Evolutionary conservation across 176 grass and related monocot species (phyloP).

Genomic region (Thalia dealbata): DNA sequence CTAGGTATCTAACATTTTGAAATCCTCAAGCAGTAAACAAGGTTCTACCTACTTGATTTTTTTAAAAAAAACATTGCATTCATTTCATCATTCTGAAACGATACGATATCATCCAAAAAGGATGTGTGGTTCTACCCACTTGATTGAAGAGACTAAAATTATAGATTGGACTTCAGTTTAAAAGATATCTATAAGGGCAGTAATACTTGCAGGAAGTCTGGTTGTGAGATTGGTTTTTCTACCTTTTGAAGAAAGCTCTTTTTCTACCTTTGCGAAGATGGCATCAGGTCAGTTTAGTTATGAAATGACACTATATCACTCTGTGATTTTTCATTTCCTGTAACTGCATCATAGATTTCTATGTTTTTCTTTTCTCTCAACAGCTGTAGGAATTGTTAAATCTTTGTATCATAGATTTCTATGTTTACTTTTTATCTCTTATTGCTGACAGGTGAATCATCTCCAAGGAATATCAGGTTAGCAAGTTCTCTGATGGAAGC

Average conservation of each 20-base stretch:
- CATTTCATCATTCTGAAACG: no score
- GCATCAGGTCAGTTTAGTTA: constrained; percentile 47
- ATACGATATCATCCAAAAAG: no score
- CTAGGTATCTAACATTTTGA: constrained; percentile 33
- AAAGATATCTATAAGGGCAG: constrained; percentile 9
- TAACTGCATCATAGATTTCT: no score
- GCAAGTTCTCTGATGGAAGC: constrained; percentile 63
- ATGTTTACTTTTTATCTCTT: neutral
- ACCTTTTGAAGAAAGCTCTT: constrained; percentile 98
- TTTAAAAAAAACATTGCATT: no score
- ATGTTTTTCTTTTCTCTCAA: neutral
- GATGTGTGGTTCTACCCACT: no score
- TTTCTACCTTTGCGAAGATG: constrained; percentile 72
- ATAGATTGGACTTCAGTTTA: neutral
- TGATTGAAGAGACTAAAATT: constrained; percentile 3
- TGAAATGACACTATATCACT: neutral
- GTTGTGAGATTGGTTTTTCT: constrained; percentile 98
- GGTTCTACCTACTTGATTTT: no score
- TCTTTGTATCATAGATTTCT: neutral
- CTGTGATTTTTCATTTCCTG: neutral
- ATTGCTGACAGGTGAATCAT: constrained; percentile 47
- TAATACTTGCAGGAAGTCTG: constrained; percentile 64
- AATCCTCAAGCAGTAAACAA: constrained; percentile 4
- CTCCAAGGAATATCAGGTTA: constrained; percentile 42
- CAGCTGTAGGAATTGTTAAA: neutral